Evolutionary conservation across 768 basidiomycete species (phyloP).

Genomic region (Suillus sp.): DNA sequence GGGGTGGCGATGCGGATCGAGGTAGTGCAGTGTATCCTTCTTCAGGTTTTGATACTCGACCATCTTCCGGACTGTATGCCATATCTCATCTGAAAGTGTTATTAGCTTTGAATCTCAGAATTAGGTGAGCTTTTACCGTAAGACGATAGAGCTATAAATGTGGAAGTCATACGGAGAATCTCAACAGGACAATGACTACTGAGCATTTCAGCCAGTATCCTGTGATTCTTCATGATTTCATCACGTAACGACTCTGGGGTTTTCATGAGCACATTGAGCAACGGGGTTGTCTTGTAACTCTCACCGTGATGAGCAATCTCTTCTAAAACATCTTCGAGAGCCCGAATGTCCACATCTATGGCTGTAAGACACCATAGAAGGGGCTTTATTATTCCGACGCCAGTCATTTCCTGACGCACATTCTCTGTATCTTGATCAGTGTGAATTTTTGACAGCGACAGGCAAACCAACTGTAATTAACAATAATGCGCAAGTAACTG

Average conservation of each 20-base stretch:
- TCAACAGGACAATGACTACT: neutral
- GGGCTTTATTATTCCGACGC: neutral
- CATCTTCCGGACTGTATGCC: neutral
- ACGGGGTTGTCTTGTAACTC: neutral
- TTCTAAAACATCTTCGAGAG: neutral
- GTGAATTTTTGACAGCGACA: neutral
- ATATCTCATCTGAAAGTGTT: neutral
- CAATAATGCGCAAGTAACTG: neutral
- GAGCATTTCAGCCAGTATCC: neutral
- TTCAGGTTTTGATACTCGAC: neutral
- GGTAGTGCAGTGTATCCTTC: neutral
- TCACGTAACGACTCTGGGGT: neutral
- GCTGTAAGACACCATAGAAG: neutral
- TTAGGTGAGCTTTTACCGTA: neutral
- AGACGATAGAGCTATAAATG: neutral
- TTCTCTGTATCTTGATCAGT: neutral
- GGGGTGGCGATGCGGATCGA: neutral
- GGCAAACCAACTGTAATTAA: neutral
- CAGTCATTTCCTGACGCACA: neutral
- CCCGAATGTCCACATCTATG: neutral
- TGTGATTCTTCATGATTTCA: neutral
- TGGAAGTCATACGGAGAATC: neutral
- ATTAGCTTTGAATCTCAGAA: neutral
- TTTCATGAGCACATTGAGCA: neutral
- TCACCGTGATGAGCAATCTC: neutral